Conservation (phyloP, 257 asterid genomes). For the Cinchona pubescens region DNA sequence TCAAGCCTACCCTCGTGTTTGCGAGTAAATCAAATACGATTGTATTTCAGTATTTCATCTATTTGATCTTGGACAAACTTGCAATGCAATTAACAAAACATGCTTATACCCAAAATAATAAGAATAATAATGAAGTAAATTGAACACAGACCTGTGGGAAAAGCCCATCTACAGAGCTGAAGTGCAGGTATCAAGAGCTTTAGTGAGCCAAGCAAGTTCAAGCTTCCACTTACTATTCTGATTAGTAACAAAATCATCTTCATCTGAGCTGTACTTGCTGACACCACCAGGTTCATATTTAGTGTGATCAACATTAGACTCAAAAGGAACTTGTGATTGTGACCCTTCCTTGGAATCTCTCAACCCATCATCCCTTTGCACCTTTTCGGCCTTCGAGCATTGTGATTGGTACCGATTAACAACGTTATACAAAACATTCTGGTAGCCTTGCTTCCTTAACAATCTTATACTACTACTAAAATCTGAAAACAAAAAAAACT, state of each 20-base stretch:
- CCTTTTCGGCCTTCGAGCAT: conserved; percentile 53
- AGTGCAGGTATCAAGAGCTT: conserved; percentile 87
- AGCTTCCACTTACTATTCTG: conserved; percentile 56
- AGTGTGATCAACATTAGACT: conserved; percentile 1
- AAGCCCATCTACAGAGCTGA: conserved; percentile 76
- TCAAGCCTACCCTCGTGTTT: neutral
- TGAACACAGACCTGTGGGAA: conserved; percentile 50
- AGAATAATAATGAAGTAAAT: neutral
- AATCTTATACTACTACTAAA: conserved; percentile 32
- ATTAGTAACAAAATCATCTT: conserved; percentile 33
- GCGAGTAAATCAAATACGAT: neutral
- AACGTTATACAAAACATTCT: conserved; percentile 31
- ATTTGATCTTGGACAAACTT: neutral
- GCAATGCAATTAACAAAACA: neutral
- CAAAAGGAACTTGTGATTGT: conserved; percentile 20
- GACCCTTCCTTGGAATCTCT: conserved; percentile 19
- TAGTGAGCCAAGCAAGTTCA: conserved; percentile 77
- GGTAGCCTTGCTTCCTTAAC: conserved; percentile 36
- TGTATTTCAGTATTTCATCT: neutral
- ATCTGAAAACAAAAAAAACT: conserved; percentile 32
- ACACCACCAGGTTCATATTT: conserved; percentile 18
- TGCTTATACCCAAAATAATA: neutral
- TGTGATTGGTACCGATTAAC: conserved; percentile 47
- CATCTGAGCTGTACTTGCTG: conserved; percentile 34
- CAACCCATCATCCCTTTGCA: conserved; percentile 33